Evolutionary conservation across 1,284 basidiomycete genomes (phyloP), one percentile per base, ranked within the genome.

Genomic region (Wolfiporia cocos): DNA sequence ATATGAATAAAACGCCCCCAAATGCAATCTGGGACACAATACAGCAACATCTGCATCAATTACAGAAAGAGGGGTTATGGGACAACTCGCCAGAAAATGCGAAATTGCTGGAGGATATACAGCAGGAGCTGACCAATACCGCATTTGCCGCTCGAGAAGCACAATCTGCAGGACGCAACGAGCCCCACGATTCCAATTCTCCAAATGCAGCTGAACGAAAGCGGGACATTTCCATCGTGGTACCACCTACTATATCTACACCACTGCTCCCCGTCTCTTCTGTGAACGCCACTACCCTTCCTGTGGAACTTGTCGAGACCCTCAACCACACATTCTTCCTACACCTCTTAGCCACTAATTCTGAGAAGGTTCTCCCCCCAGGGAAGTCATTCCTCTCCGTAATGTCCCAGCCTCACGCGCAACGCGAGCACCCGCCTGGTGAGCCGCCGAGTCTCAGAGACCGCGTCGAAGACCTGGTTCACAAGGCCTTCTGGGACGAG

Each of bases 401-500:
- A 59, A 61, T 86, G 62, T 66, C 73, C 17, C 64, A 64, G 30
- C 57, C 68, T 6, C 64, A 60, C 38, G 58, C 61, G 17, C 49
- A 52, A 17, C 31, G 47, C 39, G 39, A 40, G 24, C 49, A 56
- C 34, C 46, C 50, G 24, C 55, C 52, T 9, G 47, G 58, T 11
- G 44, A 51, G 12, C 54, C 55, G 22, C 55, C 65, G 5, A 57
- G 57, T 11, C 49, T 83, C 3, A 66, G 72, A 18, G 64, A 68
- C 26, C 69, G 67, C 46, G 77, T 87, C 5, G 71, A 73, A 45
- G 66, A 72, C 41, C 64, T 74, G 4, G 71, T 75, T 12, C 76
- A 80, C 54, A 65, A 62, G 34, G 81, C 78, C 5, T 87, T 86
- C 54, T 87, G 84, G 84, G 76, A 79, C 32, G 73, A 83, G 68